Conservation (phyloP, 225 moss, liverwort and hornwort genomes). For the Polytrichum commune region DNA sequence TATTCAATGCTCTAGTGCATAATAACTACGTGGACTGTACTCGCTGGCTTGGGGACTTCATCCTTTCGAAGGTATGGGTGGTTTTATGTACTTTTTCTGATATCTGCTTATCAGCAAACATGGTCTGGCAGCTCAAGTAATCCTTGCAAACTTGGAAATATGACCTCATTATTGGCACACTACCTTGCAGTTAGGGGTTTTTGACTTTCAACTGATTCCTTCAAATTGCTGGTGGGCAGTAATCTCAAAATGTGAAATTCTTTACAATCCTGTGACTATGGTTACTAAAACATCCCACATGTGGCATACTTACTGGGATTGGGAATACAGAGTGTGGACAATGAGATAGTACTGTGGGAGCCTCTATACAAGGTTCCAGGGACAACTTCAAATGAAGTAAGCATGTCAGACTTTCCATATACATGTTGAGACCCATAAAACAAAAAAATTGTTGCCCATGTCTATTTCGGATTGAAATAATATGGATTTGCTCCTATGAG, state of each 20-base stretch:
- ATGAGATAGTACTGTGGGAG: constrained; percentile 97
- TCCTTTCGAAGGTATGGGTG: constrained; percentile 67
- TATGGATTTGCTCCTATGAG: no score
- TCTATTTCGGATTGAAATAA: no score
- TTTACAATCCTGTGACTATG: no score
- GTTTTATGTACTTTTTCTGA: no score
- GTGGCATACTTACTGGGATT: not conserved
- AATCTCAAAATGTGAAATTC: no score
- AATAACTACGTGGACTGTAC: constrained; percentile 97
- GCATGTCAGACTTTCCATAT: not conserved
- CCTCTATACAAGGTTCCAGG: constrained; percentile 80
- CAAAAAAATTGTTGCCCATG: no score
- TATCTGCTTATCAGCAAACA: not conserved
- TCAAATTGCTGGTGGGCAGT: no score
- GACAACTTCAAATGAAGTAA: constrained; percentile 37
- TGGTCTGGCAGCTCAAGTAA: not conserved
- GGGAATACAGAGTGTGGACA: constrained; percentile 80
- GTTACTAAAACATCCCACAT: not conserved
- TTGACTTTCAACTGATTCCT: no score
- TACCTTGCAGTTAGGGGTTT: not conserved
- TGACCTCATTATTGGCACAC: no score
- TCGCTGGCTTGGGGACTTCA: constrained; percentile 95
- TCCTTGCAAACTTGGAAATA: no score
- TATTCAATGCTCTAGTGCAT: constrained; percentile 87
- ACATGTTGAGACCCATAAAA: no score